Percentiles rank a stretch among this genome's conserved stretches.
Conservation (phyloP, 164 flowering plant genomes). For the Amborella trichopoda region DNA sequence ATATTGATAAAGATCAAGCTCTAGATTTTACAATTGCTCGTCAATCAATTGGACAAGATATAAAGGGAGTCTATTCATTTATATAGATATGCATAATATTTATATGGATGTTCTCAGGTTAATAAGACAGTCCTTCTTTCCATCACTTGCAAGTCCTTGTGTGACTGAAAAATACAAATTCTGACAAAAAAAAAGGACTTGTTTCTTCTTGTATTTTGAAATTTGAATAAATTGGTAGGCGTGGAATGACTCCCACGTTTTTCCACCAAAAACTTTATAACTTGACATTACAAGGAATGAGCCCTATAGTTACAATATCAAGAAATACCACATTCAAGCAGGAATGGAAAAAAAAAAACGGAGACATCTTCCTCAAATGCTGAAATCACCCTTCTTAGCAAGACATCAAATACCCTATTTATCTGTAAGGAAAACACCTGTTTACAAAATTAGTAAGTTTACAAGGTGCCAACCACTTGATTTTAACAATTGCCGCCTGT, state of each 20-base stretch:
- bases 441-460: neutral
- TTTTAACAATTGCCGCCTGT: slow-evolving; percentile 69
- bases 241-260: too few relatives aligned
- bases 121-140: neutral
- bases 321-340: neutral
- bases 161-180: too few relatives aligned
- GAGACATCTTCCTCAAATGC: neutral
- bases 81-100: neutral
- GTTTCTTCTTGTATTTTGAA: too few relatives aligned
- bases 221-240: too few relatives aligned
- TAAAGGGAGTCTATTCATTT: neutral
- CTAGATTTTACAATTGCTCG: neutral
- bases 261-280: too few relatives aligned
- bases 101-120: neutral
- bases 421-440: too few relatives aligned
- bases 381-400: neutral
- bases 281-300: neutral
- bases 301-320: neutral
- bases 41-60: neutral
- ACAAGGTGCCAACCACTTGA: slow-evolving; percentile 59
- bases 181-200: too few relatives aligned
- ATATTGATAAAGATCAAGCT: neutral
- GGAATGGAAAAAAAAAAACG: neutral
- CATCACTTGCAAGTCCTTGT: too few relatives aligned
- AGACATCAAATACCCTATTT: too few relatives aligned